Base-by-base conservation (phyloP, 2,329 filamentous ascomycete species). In the Endocalyx cinctus region DNA sequence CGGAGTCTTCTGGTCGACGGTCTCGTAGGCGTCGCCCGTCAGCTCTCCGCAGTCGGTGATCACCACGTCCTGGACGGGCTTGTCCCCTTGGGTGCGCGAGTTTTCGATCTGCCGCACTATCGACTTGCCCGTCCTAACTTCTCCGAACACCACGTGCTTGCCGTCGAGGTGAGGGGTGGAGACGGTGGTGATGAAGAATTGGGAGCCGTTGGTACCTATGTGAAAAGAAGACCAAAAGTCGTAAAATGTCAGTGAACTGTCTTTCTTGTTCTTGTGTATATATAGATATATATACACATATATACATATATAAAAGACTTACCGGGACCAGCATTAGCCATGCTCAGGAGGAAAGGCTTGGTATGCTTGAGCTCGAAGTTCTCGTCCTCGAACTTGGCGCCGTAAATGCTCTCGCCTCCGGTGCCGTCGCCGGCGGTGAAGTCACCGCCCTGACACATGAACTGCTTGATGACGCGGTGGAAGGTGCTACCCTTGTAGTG, bases 381-480 rank as follows among this genome's bases (percentile, higher is more conserved):
- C 74, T 98, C 90, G 53, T 98, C 90, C 52, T 87, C 85, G 53
- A 98, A 98, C 69, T 96, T 97, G 60, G 84, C 84, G 55, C 90
- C 90, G 58, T 97, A 98, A 63, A 98, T 97, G 45, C 85, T 92
- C 69, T 97, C 92, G 55, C 90, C 90, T 45, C 90, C 90, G 17
- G 90, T 97, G 46, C 90, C 92, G 59, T 97, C 90, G 59, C 87
- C 87, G 35, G 79, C 82, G 30, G 90, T 98, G 62, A 98, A 98
- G 63, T 97, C 92, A 64, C 92, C 90, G 57, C 92, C 89, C 69
- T 96, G 85, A 55, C 96, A 92, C 90, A 98, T 97, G 67, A 98
- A 98, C 54, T 86, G 78, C 73, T 96, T 96, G 70, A 98, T 98
- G 45, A 98, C 85, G 32, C 90, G 85, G 71, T 98, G 90, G 73